Evolutionary conservation across 257 asterid genomes (phyloP).

Genomic region (Solanum infundibuliforme): DNA sequence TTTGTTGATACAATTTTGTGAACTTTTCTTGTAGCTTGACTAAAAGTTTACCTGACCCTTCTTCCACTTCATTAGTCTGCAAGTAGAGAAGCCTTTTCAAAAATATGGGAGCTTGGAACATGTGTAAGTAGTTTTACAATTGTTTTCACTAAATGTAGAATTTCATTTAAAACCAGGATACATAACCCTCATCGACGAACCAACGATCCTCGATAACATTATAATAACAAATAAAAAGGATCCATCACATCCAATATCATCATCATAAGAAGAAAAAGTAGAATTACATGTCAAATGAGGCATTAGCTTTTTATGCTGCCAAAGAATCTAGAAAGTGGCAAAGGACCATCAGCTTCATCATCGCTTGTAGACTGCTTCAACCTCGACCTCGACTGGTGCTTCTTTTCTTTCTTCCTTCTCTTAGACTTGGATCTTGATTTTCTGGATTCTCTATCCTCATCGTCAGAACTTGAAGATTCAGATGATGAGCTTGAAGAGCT

Average conservation of each 20-base stretch:
- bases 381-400: slow-evolving; percentile 40
- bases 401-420: slow-evolving; percentile 66
- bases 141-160: not conserved
- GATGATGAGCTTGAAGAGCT: slow-evolving; percentile 61
- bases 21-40: not conserved
- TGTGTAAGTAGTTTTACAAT: not conserved
- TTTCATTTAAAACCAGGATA: not conserved
- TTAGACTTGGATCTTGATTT: slow-evolving; percentile 52
- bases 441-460: slow-evolving; percentile 55
- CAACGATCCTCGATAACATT: not conserved
- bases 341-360: slow-evolving; percentile 53
- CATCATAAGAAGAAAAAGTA: not conserved
- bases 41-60: not conserved
- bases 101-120: not conserved
- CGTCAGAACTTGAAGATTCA: slow-evolving; percentile 62
- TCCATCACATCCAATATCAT: not conserved
- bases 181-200: not conserved
- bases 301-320: slow-evolving; percentile 49
- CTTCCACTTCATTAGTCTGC: not conserved
- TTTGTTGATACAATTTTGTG: not conserved
- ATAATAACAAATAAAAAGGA: not conserved
- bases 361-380: slow-evolving; percentile 42
- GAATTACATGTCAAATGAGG: not conserved
- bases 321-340: slow-evolving; percentile 86
- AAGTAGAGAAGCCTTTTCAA: not conserved